Percentiles rank a stretch among this genome's conserved stretches.
Evolutionary conservation across 306 rosid genomes (phyloP).

Genomic region (Psophocarpus tetragonolobus): DNA sequence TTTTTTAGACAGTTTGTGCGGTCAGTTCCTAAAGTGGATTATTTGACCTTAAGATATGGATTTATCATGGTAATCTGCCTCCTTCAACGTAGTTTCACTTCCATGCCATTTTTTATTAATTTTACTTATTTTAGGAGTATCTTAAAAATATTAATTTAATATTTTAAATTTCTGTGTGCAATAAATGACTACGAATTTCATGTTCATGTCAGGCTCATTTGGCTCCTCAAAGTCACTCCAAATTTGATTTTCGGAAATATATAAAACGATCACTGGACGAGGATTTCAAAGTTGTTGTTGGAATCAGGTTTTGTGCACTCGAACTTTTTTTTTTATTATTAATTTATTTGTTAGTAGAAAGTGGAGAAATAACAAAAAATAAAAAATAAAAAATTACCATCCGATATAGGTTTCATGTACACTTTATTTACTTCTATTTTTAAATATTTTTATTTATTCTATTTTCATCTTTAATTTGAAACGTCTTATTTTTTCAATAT

Average conservation of each 20-base stretch:
- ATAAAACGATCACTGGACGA: slow-evolving; percentile 83
- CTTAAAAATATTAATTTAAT: too few relatives aligned
- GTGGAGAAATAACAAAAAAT: too few relatives aligned
- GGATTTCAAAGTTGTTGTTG: slow-evolving; percentile 90
- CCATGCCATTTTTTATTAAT: too few relatives aligned
- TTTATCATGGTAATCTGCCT: slow-evolving; percentile 66
- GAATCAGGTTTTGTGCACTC: slow-evolving; percentile 59
- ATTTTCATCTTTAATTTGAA: too few relatives aligned
- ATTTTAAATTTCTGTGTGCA: neutral
- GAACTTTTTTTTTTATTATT: too few relatives aligned
- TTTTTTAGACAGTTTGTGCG: slow-evolving; percentile 89
- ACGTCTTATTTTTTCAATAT: too few relatives aligned
- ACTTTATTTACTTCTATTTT: too few relatives aligned
- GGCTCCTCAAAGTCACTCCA: slow-evolving; percentile 75
- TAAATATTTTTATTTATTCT: too few relatives aligned
- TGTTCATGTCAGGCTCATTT: slow-evolving; percentile 72
- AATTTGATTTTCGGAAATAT: slow-evolving; percentile 76
- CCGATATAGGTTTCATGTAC: too few relatives aligned
- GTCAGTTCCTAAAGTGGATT: slow-evolving; percentile 93
- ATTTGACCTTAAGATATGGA: slow-evolving; percentile 88
- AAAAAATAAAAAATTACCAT: too few relatives aligned
- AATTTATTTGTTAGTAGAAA: too few relatives aligned
- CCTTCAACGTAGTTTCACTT: neutral
- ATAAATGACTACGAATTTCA: neutral
- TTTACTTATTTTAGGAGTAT: too few relatives aligned